Evolutionary conservation across 1,284 basidiomycete species (phyloP).

Genomic region (Takashimella koratensis): DNA sequence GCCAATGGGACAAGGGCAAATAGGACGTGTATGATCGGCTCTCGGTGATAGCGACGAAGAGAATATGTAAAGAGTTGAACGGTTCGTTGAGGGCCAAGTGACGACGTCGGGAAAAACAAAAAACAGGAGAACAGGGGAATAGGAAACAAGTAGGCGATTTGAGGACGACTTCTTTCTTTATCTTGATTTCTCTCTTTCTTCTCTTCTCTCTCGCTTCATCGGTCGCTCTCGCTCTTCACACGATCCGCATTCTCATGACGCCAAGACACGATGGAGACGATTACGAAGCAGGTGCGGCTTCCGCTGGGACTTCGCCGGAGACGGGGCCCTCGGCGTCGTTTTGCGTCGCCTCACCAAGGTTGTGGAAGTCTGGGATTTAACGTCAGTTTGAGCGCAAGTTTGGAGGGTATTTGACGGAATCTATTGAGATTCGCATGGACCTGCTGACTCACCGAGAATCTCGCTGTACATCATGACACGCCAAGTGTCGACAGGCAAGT

Average conservation of each 20-base stretch:
- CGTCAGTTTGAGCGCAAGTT: not conserved
- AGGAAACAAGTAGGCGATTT: constrained; percentile 1
- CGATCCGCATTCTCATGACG: not conserved
- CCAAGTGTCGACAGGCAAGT: constrained; percentile 98
- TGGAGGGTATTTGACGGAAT: not conserved
- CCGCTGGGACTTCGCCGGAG: constrained; percentile 40
- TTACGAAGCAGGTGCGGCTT: constrained; percentile 24
- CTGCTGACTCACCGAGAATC: constrained; percentile 68
- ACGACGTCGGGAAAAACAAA: not conserved
- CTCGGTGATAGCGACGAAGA: too few species aligned
- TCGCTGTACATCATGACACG: constrained; percentile 99
- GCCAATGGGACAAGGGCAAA: not conserved
- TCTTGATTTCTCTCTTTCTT: constrained; percentile 1
- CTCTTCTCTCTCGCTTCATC: not conserved
- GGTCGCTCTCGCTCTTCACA: not conserved
- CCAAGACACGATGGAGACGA: not conserved
- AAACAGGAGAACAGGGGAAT: not conserved
- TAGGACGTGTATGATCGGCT: not conserved
- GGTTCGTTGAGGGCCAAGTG: too few species aligned
- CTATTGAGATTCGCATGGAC: not conserved
- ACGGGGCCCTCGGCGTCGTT: constrained; percentile 47
- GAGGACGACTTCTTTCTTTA: not conserved
- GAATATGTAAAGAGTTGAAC: too few species aligned
- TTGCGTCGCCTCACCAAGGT: constrained; percentile 49
- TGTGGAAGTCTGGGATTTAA: constrained; percentile 51